Percentiles rank a stretch among this genome's conserved stretches.
phyloP scores from a whole-genome alignment of 441 rosid genomes.

The Arabidopsis hybrid region DNA sequence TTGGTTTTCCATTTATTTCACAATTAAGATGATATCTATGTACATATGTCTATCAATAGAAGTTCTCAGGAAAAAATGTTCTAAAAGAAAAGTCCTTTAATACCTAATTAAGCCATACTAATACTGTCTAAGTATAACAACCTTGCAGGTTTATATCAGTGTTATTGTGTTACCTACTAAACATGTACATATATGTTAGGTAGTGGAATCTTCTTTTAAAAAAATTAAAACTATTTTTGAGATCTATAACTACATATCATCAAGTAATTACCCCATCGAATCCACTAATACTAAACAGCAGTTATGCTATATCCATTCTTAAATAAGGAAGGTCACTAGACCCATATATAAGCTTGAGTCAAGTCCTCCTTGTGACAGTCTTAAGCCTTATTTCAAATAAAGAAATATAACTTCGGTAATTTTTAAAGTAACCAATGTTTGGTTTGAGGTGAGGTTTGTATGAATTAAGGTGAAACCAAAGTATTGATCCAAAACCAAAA shows the following conservation, averaged over 20 bases:
- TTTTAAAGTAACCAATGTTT: no score
- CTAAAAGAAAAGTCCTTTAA: background rate
- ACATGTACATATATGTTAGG: no score
- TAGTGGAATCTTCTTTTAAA: constrained; percentile 11
- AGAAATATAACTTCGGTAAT: background rate
- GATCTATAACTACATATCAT: background rate
- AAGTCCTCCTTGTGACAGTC: background rate
- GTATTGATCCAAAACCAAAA: no score
- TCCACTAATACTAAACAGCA: constrained; percentile 13
- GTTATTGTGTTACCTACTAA: no score
- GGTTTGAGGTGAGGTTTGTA: background rate
- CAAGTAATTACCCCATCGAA: constrained; percentile 11
- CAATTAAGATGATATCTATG: background rate
- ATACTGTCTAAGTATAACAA: background rate
- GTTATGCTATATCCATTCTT: constrained; percentile 21
- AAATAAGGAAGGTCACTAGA: background rate
- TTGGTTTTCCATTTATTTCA: background rate
- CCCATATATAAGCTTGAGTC: constrained; percentile 9
- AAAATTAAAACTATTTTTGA: background rate
- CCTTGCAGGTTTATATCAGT: background rate
- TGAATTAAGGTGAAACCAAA: background rate
- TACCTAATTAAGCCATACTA: background rate
- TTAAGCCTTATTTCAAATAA: background rate
- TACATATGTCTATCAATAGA: background rate
- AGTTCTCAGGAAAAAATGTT: background rate